Percentiles rank a stretch among this genome's conserved stretches.
These are phyloP conservation scores for Heterobasidion occidentale DNA, from an alignment of 1,284 basidiomycete genomes.

Conservation along the genomic window DNA sequence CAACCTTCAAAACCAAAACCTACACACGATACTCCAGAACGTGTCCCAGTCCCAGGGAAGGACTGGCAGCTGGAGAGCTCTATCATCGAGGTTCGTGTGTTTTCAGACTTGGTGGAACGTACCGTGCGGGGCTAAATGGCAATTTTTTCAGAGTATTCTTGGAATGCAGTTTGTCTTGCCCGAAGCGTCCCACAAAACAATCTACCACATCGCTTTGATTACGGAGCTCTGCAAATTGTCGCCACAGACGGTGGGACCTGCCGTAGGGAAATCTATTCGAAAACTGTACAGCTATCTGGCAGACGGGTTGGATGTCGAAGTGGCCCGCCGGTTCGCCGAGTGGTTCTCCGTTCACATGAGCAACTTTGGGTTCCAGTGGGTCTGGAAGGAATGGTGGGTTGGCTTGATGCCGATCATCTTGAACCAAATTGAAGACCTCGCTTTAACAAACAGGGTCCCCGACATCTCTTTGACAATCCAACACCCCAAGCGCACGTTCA, in stretches of 20 bases:
- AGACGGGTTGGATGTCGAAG: conserved; percentile 82
- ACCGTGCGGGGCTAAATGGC: background rate
- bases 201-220: conserved; percentile 87
- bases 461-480: conserved; percentile 66
- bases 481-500: conserved; percentile 85
- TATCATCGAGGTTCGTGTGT: conserved; percentile 57
- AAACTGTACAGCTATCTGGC: conserved; percentile 73
- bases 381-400: conserved; percentile 98
- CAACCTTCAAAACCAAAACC: conserved; percentile 65
- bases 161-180: conserved; percentile 76
- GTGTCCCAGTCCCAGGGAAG: conserved; percentile 45
- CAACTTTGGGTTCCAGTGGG: conserved; percentile 98
- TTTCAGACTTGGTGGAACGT: background rate
- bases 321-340: conserved; percentile 76
- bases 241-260: conserved; percentile 88
- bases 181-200: conserved; percentile 63
- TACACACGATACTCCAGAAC: conserved; percentile 27
- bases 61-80: conserved; percentile 78
- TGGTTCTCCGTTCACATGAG: conserved; percentile 98
- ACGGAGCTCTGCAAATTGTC: conserved; percentile 92
- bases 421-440: background rate
- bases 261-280: conserved; percentile 92
- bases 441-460: conserved; percentile 57
- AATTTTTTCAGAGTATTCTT: conserved; percentile 42
- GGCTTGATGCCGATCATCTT: background rate